Conservation (phyloP, 495 filamentous ascomycete genomes). For the Penicillium longicatenatum region DNA sequence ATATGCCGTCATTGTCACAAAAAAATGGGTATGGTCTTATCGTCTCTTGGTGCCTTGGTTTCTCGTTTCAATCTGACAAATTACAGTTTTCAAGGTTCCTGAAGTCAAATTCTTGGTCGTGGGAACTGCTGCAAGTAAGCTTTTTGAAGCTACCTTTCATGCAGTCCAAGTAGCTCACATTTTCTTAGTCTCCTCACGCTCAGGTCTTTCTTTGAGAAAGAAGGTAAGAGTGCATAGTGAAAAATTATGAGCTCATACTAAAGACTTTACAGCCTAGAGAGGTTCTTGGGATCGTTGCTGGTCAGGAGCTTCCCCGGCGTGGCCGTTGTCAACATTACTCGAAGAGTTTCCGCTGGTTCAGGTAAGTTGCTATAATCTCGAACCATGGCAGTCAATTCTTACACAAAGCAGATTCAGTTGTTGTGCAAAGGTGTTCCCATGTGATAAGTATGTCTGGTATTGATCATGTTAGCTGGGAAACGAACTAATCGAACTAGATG, state of each 20-base stretch:
- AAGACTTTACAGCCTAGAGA: conserved; percentile 50
- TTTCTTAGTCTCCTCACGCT: conserved; percentile 34
- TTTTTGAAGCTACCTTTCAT: not conserved
- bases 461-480: not conserved
- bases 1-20: conserved; percentile 80
- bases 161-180: conserved; percentile 11
- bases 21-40: conserved; percentile 64
- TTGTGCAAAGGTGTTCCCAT: conserved; percentile 70
- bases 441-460: conserved; percentile 58
- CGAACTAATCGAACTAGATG: conserved; percentile 51
- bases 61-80: not conserved
- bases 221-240: conserved; percentile 38
- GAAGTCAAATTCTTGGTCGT: conserved; percentile 80
- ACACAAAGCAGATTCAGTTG: conserved; percentile 55
- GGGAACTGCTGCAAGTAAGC: conserved; percentile 53
- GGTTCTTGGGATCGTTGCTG: conserved; percentile 75
- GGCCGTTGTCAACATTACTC: conserved; percentile 80
- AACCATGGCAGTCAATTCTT: not conserved
- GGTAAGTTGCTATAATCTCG: conserved; percentile 39
- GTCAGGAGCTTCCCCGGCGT: conserved; percentile 72
- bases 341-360: conserved; percentile 84
- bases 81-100: conserved; percentile 66
- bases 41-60: not conserved
- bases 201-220: conserved; percentile 52
- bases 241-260: not conserved